Evolutionary conservation across 169 alveolate genomes (phyloP).

Genomic region (Cryptosporidium ubiquitum): DNA sequence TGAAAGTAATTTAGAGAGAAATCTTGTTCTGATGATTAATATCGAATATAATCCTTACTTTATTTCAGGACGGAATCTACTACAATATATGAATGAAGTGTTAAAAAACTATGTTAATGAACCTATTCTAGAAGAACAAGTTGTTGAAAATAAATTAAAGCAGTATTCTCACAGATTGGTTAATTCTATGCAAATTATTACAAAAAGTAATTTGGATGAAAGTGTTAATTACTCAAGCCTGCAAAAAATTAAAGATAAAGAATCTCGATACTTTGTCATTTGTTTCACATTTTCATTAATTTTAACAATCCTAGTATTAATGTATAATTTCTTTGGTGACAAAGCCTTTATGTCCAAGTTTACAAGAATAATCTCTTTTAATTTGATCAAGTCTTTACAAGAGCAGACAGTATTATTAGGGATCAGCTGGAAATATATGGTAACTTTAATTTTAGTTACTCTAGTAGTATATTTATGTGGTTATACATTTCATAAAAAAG

Average conservation of each 20-base stretch:
- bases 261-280: slow-evolving; percentile 26
- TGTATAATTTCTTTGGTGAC: slow-evolving; percentile 18
- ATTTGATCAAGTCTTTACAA: slow-evolving; percentile 8
- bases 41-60: slow-evolving; percentile 60
- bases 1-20: background rate
- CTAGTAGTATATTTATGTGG: slow-evolving; percentile 62
- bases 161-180: slow-evolving; percentile 15
- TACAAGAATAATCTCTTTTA: slow-evolving; percentile 13
- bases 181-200: slow-evolving; percentile 3
- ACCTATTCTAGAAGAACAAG: too few relatives aligned
- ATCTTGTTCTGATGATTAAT: slow-evolving; percentile 3
- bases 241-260: slow-evolving; percentile 21
- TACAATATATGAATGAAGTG: slow-evolving; percentile 29
- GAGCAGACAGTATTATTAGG: slow-evolving; percentile 21
- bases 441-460: slow-evolving; percentile 23
- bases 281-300: slow-evolving; percentile 31
- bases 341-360: slow-evolving; percentile 23
- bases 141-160: background rate
- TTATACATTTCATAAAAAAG: slow-evolving; percentile 39
- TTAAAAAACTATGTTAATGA: slow-evolving; percentile 3
- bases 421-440: slow-evolving; percentile 35
- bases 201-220: slow-evolving; percentile 16
- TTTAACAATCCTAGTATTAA: slow-evolving; percentile 26
- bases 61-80: slow-evolving; percentile 25
- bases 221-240: background rate